Base-by-base conservation (phyloP, 2,329 filamentous ascomycete species). In the Sphaerulina populicola region DNA sequence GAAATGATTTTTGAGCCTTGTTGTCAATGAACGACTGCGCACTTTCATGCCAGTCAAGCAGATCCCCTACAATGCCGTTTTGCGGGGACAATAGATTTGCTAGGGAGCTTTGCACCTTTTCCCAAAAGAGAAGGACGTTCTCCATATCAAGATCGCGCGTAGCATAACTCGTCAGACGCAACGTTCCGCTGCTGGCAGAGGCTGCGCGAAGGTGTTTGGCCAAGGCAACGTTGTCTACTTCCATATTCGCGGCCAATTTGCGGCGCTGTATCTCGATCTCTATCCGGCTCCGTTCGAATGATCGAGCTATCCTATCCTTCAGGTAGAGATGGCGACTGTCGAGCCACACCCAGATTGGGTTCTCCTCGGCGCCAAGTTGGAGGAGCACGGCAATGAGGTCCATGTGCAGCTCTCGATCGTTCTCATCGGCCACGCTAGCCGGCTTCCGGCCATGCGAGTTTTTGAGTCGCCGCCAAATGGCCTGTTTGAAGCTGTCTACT, bases 301-400 rank as follows among this genome's bases (percentile, higher is more conserved):
- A 85, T 0, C 79, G 75, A 38, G 81, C 80, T 47, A 97, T 91
- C 66, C 87, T 94, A 57, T 82, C 82, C 69, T 93, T 96, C 50
- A 98, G 76, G 63, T 90, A 83, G 57, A 95, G 88, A 64, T 90
- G 94, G 41, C 88, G 83, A 63, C 88, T 95, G 49, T 91, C 74
- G 23, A 98, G 80, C 90, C 93, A 98, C 9, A 94, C 79, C 87
- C 88, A 95, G 56, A 98, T 94, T 1, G 93, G 93, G 62, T 94
- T 98, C 53, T 97, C 89, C 8, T 94, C 86, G 2, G 95, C 89
- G 6, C 93, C 94, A 15, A 98, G 75, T 68, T 98, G 91, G n/a
- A 98, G 73, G 47, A 98, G 76, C 33, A 96, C 76, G 18, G 82
- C 78, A 49, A 98, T 97, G 43, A 96, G 75, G 65, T 95, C 88